phyloP scores from a whole-genome alignment of 495 filamentous ascomycete species.

The Trichoderma gamsii region DNA sequence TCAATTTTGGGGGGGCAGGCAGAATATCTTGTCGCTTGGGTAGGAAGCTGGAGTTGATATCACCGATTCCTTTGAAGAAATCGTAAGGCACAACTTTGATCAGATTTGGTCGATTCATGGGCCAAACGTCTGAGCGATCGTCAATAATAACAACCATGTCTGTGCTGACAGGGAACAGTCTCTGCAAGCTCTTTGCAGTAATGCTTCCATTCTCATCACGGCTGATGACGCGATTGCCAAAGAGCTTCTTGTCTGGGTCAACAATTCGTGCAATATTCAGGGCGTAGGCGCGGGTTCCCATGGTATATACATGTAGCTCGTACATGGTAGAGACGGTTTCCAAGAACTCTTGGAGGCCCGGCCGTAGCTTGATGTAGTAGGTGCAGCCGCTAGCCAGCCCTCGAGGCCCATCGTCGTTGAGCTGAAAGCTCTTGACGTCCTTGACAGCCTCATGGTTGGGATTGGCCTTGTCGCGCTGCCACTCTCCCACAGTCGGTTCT shows the following conservation, averaged over 20 bases:
- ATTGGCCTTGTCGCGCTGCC: constrained; percentile 80
- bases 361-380: constrained; percentile 99
- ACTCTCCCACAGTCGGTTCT: constrained; percentile 92
- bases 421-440: constrained; percentile 78
- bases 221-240: constrained; percentile 90
- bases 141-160: constrained; percentile 99
- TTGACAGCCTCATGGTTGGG: constrained; percentile 89
- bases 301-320: constrained; percentile 97
- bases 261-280: constrained; percentile 87
- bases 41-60: constrained; percentile 97
- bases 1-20: constrained; percentile 24
- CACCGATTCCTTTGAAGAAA: constrained; percentile 95
- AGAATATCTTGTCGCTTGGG: constrained; percentile 78
- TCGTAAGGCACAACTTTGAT: constrained; percentile 94
- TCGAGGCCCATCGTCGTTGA: constrained; percentile 74
- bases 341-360: constrained; percentile 78
- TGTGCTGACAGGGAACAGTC: constrained; percentile 92
- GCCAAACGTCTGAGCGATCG: constrained; percentile 96
- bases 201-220: constrained; percentile 93
- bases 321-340: constrained; percentile 72
- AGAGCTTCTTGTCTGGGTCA: constrained; percentile 82
- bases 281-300: constrained; percentile 95
- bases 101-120: constrained; percentile 82
- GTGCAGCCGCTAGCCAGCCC: constrained; percentile 60
- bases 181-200: constrained; percentile 79